Conservation (phyloP, 257 asterid species). For the Solanum etuberosum region DNA sequence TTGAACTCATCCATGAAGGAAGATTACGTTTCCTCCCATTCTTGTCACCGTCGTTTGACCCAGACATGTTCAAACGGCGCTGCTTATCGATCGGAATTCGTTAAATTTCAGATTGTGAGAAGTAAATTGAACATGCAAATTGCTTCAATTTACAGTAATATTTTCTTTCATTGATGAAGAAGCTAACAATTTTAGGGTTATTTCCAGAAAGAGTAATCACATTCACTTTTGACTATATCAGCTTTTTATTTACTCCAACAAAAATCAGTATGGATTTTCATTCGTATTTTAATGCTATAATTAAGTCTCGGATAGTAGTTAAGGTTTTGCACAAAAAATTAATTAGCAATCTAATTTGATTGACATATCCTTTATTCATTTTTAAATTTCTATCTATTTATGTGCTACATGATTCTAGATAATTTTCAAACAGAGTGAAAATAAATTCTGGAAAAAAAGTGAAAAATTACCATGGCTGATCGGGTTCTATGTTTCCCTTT, state of each 20-base stretch:
- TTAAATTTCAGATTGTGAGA: not conserved
- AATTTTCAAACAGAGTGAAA: not conserved
- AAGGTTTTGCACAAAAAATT: not conserved
- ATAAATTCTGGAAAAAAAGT: not conserved
- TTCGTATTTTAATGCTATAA: not conserved
- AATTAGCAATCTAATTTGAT: not conserved
- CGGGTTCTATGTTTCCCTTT: not conserved
- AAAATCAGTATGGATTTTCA: not conserved
- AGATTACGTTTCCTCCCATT: constrained; percentile 52
- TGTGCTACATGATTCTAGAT: not conserved
- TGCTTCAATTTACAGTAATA: not conserved
- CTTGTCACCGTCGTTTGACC: not conserved
- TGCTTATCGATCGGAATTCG: constrained; percentile 1
- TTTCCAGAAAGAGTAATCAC: not conserved
- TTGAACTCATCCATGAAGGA: constrained; percentile 88
- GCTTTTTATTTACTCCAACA: not conserved
- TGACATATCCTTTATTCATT: not conserved
- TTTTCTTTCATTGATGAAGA: not conserved
- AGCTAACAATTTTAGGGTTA: not conserved
- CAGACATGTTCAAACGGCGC: constrained; percentile 18
- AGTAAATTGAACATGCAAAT: not conserved
- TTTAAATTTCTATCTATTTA: too few relatives aligned
- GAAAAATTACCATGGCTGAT: not conserved
- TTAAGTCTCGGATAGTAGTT: not conserved
- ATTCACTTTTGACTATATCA: not conserved